Conservation (phyloP, 2,329 filamentous ascomycete species). For the Nemania bipapillata region DNA sequence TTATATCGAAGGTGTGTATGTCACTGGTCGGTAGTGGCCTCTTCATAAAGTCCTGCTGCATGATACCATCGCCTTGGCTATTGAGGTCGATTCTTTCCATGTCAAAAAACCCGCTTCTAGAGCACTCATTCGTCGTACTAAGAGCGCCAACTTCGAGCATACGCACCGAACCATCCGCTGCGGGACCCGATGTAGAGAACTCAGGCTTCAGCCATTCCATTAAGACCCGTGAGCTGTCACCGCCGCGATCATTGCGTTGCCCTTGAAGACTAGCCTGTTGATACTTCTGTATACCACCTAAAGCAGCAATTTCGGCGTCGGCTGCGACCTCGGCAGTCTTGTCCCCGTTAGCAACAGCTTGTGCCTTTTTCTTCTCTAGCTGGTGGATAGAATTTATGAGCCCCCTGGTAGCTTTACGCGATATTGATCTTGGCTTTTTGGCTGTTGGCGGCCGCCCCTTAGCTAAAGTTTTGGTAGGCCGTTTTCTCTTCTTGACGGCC, state of each 20-base stretch:
- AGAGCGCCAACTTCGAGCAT: conserved; percentile 92
- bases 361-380: conserved; percentile 69
- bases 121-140: conserved; percentile 85
- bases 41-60: conserved; percentile 94
- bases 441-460: conserved; percentile 67
- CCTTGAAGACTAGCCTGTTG: conserved; percentile 76
- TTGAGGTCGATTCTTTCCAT: conserved; percentile 89
- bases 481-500: conserved; percentile 61
- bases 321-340: conserved; percentile 58
- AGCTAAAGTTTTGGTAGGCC: conserved; percentile 59
- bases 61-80: conserved; percentile 82
- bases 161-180: conserved; percentile 55
- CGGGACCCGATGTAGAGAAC: conserved; percentile 43
- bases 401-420: conserved; percentile 70
- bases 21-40: conserved; percentile 74
- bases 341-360: conserved; percentile 67
- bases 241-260: conserved; percentile 72
- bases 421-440: conserved; percentile 66
- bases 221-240: conserved; percentile 72
- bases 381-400: conserved; percentile 75
- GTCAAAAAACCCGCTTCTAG: conserved; percentile 74
- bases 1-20: conserved; percentile 80
- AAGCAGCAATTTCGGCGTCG: conserved; percentile 63
- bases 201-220: conserved; percentile 69
- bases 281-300: conserved; percentile 72